phyloP scores from a whole-genome alignment of 768 basidiomycete species.

The Russula emetica region DNA sequence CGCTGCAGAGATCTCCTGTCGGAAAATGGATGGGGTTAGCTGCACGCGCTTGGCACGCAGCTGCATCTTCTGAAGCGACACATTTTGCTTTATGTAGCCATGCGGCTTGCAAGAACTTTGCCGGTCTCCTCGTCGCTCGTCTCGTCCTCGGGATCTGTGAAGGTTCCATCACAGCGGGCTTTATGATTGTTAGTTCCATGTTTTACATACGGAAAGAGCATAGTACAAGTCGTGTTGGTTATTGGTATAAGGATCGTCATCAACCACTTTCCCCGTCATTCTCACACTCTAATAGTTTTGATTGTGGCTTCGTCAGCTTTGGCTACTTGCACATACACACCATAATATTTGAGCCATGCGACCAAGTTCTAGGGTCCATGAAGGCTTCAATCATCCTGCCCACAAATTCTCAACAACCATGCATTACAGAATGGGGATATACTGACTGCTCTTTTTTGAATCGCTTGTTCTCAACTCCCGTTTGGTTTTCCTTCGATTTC shows the following conservation, averaged over 20 bases:
- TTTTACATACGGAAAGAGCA: conserved; percentile 73
- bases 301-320: too few species aligned
- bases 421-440: not conserved
- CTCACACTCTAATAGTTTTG: too few species aligned
- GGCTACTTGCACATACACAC: conserved; percentile 61
- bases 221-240: conserved; percentile 63
- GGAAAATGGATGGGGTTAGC: conserved; percentile 75
- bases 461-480: conserved; percentile 75
- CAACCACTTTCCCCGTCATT: too few species aligned
- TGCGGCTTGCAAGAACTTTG: conserved; percentile 69
- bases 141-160: conserved; percentile 70
- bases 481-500: conserved; percentile 59
- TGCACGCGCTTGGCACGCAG: not conserved
- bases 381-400: conserved; percentile 64
- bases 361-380: too few species aligned
- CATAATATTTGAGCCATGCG: conserved; percentile 52
- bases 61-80: not conserved
- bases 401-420: not conserved
- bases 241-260: conserved; percentile 74
- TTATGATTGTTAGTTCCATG: conserved; percentile 74
- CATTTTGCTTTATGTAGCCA: conserved; percentile 47
- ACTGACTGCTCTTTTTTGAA: conserved; percentile 78
- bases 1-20: conserved; percentile 67
- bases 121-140: conserved; percentile 56
- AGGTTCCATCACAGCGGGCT: conserved; percentile 65